Conservation (phyloP, 1,284 basidiomycete species). For the Trametes polyzona region DNA sequence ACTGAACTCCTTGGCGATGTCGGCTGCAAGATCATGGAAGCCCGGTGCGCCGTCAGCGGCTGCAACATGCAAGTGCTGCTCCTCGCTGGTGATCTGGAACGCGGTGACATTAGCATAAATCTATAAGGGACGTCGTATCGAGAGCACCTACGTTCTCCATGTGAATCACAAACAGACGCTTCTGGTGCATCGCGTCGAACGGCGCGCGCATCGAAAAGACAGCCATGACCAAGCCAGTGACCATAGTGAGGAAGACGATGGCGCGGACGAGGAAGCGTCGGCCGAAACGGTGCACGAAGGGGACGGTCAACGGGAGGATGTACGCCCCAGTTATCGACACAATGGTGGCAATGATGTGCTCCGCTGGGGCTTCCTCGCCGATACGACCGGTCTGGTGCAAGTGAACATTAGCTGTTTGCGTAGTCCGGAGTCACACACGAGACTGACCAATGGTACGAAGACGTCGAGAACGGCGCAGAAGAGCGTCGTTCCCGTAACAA, state of each 20-base stretch:
- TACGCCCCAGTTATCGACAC: conserved; percentile 67
- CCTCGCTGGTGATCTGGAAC: conserved; percentile 73
- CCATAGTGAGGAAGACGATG: conserved; percentile 50
- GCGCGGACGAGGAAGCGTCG: conserved; percentile 49
- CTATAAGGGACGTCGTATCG: neutral
- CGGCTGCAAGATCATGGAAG: conserved; percentile 62
- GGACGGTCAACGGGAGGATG: conserved; percentile 63
- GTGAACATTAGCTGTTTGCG: neutral
- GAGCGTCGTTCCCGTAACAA: conserved; percentile 73
- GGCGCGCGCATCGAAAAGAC: conserved; percentile 66
- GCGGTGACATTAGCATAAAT: neutral
- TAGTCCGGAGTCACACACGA: no score
- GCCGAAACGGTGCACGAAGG: conserved; percentile 81
- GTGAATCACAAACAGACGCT: conserved; percentile 85
- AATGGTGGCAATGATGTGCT: conserved; percentile 87
- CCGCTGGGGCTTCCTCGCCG: conserved; percentile 80
- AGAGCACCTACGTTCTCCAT: conserved; percentile 77
- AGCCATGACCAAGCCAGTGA: conserved; percentile 57
- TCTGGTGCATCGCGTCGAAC: conserved; percentile 89
- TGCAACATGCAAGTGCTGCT: conserved; percentile 83
- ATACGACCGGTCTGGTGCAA: conserved; percentile 68
- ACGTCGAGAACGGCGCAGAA: conserved; percentile 79
- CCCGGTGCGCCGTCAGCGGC: conserved; percentile 85
- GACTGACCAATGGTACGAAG: conserved; percentile 87
- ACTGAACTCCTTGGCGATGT: conserved; percentile 67